Percentiles rank a stretch among this genome's conserved stretches.
Conservation (phyloP, 257 asterid species). For the Striga asiatica region DNA sequence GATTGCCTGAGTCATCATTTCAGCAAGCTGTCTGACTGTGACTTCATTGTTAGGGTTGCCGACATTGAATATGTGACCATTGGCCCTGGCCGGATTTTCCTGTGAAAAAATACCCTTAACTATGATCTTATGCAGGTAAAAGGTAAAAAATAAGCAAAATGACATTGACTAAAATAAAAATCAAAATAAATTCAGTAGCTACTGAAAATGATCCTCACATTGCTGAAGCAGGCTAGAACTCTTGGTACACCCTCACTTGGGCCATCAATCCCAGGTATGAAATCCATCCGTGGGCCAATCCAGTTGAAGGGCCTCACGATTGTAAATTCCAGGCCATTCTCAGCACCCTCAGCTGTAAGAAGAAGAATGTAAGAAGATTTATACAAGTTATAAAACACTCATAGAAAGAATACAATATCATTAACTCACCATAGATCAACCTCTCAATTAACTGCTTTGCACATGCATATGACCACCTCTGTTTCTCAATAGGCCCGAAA, state of each 20-base stretch:
- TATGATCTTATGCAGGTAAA: conserved; percentile 1
- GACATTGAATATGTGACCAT: conserved; percentile 80
- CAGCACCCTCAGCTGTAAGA: conserved; percentile 95
- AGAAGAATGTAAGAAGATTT: conserved; percentile 13
- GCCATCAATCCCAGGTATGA: conserved; percentile 95
- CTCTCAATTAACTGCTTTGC: conserved; percentile 95
- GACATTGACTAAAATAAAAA: conserved; percentile 15
- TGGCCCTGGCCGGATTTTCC: conserved; percentile 96
- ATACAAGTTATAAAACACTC: conserved; percentile 1
- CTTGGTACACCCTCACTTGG: conserved; percentile 98
- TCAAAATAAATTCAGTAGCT: not conserved
- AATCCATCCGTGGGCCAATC: conserved; percentile 99
- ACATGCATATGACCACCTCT: conserved; percentile 98
- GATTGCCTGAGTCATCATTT: conserved; percentile 86
- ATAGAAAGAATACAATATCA: conserved; percentile 3
- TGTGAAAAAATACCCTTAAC: conserved; percentile 21
- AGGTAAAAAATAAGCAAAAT: not conserved
- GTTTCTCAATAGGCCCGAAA: conserved; percentile 92
- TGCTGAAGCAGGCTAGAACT: conserved; percentile 95
- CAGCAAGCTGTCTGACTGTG: conserved; percentile 96
- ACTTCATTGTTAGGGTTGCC: conserved; percentile 97
- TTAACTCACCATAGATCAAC: conserved; percentile 70
- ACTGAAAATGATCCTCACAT: conserved; percentile 39
- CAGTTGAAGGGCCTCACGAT: conserved; percentile 97
- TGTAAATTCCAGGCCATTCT: conserved; percentile 85